phyloP scores from a whole-genome alignment of 202 grass and related monocot species.

The Carex sylvatica region DNA sequence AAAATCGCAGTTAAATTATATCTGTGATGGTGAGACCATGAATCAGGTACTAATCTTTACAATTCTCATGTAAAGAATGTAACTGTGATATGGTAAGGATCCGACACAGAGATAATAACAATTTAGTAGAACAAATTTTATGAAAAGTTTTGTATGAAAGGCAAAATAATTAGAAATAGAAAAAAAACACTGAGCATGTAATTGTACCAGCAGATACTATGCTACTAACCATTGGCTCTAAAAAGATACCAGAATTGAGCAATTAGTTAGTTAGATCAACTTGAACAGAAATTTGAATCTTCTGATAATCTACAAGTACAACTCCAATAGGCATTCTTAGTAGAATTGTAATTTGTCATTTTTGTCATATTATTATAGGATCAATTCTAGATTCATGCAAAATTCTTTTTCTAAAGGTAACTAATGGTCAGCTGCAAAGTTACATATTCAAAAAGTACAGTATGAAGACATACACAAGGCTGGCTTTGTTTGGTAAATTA shows the following conservation, averaged over 20 bases:
- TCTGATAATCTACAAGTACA: background rate
- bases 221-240: background rate
- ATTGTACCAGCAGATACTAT: conserved; percentile 8
- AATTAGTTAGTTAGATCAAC: background rate
- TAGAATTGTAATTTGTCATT: background rate
- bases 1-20: no score
- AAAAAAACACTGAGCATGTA: background rate
- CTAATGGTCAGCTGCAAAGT: background rate
- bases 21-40: background rate
- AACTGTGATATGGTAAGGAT: background rate
- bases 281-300: background rate
- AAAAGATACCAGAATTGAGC: background rate
- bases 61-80: background rate
- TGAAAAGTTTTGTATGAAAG: background rate
- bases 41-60: background rate
- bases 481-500: background rate
- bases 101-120: background rate
- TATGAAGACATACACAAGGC: background rate
- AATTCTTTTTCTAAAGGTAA: background rate
- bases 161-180: background rate
- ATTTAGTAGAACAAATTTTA: background rate
- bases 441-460: background rate
- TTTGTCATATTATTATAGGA: background rate
- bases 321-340: background rate
- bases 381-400: background rate